phyloP scores from a whole-genome alignment of 2,329 filamentous ascomycete genomes.

The Colletotrichum sp. region DNA sequence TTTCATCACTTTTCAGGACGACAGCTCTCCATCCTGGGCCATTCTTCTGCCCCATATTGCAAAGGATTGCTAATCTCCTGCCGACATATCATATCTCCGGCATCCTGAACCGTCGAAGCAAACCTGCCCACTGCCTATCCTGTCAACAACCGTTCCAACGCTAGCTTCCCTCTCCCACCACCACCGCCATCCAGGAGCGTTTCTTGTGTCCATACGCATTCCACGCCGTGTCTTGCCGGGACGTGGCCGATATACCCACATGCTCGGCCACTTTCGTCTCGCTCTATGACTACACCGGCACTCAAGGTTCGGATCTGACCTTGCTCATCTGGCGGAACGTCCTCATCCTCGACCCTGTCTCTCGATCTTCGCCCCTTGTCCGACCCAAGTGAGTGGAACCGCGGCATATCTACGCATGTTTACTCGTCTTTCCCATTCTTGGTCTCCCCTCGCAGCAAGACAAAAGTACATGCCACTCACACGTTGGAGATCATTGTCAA shows the following conservation, averaged over 20 bases:
- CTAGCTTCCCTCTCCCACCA: neutral
- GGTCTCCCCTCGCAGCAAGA: neutral
- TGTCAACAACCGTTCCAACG: neutral
- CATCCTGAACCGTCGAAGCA: neutral
- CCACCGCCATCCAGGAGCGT: neutral
- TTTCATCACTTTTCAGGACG: constrained; percentile 5
- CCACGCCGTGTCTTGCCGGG: neutral
- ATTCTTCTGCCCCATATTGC: neutral
- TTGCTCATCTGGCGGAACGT: neutral
- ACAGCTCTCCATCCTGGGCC: neutral
- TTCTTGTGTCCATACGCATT: neutral
- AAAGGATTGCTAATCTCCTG: neutral
- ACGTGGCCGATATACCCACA: neutral
- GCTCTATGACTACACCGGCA: neutral
- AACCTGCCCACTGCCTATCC: neutral
- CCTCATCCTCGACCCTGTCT: neutral
- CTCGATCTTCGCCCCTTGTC: constrained; percentile 6
- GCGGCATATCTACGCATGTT: neutral
- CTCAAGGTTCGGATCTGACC: constrained; percentile 1
- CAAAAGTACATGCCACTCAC: neutral
- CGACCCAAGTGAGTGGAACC: constrained; percentile 8
- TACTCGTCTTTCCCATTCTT: neutral
- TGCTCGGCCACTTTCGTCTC: constrained; percentile 2
- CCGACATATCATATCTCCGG: neutral
- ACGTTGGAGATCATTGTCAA: neutral